These are phyloP conservation scores for Xylaria grammica DNA, from an alignment of 495 filamentous ascomycete species.

Conservation along the genomic window DNA sequence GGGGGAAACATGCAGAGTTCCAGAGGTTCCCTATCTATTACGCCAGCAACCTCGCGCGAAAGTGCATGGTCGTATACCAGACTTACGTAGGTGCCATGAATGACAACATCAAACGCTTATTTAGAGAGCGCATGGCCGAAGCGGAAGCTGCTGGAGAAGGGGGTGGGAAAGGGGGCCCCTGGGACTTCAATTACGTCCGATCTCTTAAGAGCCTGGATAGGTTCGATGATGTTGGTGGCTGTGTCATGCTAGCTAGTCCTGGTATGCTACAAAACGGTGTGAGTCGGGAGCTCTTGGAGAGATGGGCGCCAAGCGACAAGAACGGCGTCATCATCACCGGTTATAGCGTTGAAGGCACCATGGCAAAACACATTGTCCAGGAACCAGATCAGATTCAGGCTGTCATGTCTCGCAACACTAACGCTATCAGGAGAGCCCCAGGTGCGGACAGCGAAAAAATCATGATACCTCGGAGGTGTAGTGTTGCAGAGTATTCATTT, in stretches of 20 bases:
- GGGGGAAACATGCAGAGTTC: slow-evolving; percentile 82
- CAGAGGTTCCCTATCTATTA: slow-evolving; percentile 96
- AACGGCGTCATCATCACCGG: slow-evolving; percentile 98
- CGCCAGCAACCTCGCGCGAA: slow-evolving; percentile 87
- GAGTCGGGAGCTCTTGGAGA: slow-evolving; percentile 85
- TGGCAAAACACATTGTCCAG: slow-evolving; percentile 92
- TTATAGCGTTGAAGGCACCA: slow-evolving; percentile 97
- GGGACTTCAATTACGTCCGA: slow-evolving; percentile 93
- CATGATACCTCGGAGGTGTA: slow-evolving; percentile 92
- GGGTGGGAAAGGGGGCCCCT: slow-evolving; percentile 81
- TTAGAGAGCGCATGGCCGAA: slow-evolving; percentile 84
- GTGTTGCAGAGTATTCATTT: slow-evolving; percentile 89
- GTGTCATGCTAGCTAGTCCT: slow-evolving; percentile 95
- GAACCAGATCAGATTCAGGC: slow-evolving; percentile 93
- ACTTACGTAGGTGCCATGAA: slow-evolving; percentile 98
- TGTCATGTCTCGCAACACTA: slow-evolving; percentile 75
- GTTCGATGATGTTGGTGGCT: slow-evolving; percentile 94
- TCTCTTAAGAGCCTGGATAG: slow-evolving; percentile 90
- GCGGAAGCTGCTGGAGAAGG: slow-evolving; percentile 74
- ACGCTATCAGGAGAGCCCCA: slow-evolving; percentile 58
- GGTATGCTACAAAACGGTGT: slow-evolving; percentile 98
- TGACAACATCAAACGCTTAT: slow-evolving; percentile 93
- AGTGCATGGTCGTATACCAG: slow-evolving; percentile 98
- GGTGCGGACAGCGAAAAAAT: slow-evolving; percentile 72
- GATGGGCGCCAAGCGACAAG: slow-evolving; percentile 93